Evolutionary conservation across 306 rosid species (phyloP), one percentile per base, ranked within the genome.

Genomic region (Albizia julibrissin): DNA sequence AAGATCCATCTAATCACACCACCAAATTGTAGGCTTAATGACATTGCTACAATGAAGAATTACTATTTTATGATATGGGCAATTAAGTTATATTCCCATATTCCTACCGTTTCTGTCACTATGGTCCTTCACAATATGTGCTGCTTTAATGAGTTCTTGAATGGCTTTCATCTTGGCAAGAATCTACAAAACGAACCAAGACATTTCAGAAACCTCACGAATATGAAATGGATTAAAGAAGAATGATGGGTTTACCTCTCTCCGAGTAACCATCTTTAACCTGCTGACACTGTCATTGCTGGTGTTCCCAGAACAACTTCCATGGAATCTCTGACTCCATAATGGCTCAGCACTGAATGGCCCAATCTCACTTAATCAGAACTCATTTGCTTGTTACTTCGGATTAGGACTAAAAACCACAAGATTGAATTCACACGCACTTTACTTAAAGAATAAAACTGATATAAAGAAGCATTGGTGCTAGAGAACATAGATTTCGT

Each of bases 101-200:
- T 3, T 22, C 31, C 18, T 82, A 92, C 94, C 87, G 61, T 84
- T 74, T 61, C 68, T 43, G 13, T 75, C 61, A 82, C 79, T 92
- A 77, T 82, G 95, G 61, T 93, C 90, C 42, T 82, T 93, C 61
- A 83, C 81, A 1, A 87, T 69, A 69, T 50, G 58, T 62, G 97
- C 96, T 31, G 84, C 79, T 82, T 85, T 89, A 10, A 91, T 83
- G 10, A 86, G 87, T 68, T 82, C 89, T 59, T 85, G 88, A 19
- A 69, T 79, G 27, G 82, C 83, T 84, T 77, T 86, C 89, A 84
- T 91, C 86, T 85, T 89, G 90, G 87, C 91, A 33, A 91, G 87
- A 80, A 86, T 74, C 94, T 91, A 56, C n/a, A 74, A 19, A 26
- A 37, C 26, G 47, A 49, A 19, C 37, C 56, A 44, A 13, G 52